These are phyloP conservation scores for Obba rivulosa DNA, from an alignment of 768 basidiomycete species.

Conservation along the genomic window DNA sequence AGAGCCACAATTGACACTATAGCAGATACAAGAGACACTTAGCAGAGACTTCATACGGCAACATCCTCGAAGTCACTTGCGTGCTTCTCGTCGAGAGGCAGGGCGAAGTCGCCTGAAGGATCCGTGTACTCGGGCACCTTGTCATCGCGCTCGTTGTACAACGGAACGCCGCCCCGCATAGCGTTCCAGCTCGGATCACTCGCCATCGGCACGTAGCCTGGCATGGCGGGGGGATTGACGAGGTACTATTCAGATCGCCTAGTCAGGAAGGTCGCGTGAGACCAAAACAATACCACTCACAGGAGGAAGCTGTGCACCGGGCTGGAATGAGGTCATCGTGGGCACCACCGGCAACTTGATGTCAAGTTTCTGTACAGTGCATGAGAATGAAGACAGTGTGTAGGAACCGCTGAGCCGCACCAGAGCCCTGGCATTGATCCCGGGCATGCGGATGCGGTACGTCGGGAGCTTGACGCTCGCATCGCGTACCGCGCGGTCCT, in stretches of 20 bases:
- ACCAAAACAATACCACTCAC: slow-evolving; percentile 24
- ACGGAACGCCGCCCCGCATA: slow-evolving; percentile 30
- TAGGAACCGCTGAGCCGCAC: slow-evolving; percentile 22
- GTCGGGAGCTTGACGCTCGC: slow-evolving; percentile 25
- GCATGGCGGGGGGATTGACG: slow-evolving; percentile 34
- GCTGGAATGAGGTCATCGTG: slow-evolving; percentile 33
- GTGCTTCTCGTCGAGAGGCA: slow-evolving; percentile 21
- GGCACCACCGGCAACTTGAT: slow-evolving; percentile 32
- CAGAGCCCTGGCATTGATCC: slow-evolving; percentile 30
- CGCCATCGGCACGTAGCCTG: slow-evolving; percentile 1
- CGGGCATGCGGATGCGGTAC: slow-evolving; percentile 39
- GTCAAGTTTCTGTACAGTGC: slow-evolving; percentile 28
- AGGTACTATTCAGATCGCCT: slow-evolving; percentile 22
- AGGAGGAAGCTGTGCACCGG: slow-evolving; percentile 38
- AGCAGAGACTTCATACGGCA: slow-evolving; percentile 15
- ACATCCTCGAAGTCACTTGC: slow-evolving; percentile 14
- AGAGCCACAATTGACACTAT: background rate
- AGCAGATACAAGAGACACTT: background rate
- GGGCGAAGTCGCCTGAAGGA: slow-evolving; percentile 15
- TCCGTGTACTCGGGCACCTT: slow-evolving; percentile 27
- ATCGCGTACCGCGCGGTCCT: slow-evolving; percentile 29
- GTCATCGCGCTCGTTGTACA: slow-evolving; percentile 34
- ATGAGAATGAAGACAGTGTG: background rate
- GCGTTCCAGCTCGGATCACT: slow-evolving; percentile 6
- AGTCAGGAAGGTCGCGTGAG: background rate